These are phyloP conservation scores for Filosporella fistucella DNA, from an alignment of 495 filamentous ascomycete genomes.

Conservation along the genomic window DNA sequence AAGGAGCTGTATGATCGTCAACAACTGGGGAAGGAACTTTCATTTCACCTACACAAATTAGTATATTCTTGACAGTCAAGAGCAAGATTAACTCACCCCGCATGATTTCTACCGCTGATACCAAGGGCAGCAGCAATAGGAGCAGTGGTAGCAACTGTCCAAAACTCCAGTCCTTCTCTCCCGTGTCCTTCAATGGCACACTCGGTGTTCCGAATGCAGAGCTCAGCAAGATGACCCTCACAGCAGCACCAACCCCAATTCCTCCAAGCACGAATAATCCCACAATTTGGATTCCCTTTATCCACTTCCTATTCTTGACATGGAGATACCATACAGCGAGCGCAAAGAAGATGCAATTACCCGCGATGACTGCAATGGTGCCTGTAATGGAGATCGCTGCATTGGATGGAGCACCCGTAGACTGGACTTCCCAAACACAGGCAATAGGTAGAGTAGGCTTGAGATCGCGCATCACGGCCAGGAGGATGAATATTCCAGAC, in stretches of 20 bases:
- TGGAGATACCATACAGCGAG: slow-evolving; percentile 54
- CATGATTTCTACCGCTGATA: slow-evolving; percentile 49
- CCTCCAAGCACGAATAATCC: slow-evolving; percentile 43
- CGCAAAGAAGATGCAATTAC: slow-evolving; percentile 43
- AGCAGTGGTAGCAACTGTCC: slow-evolving; percentile 50
- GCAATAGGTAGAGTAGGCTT: slow-evolving; percentile 42
- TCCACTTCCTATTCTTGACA: slow-evolving; percentile 36
- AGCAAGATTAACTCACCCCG: slow-evolving; percentile 28
- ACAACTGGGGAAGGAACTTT: slow-evolving; percentile 33
- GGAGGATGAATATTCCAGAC: slow-evolving; percentile 45
- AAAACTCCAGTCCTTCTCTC: slow-evolving; percentile 54
- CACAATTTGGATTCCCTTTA: slow-evolving; percentile 38
- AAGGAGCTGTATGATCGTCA: slow-evolving; percentile 23
- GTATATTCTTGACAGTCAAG: neutral
- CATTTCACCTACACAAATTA: slow-evolving; percentile 28
- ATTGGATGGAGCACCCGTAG: slow-evolving; percentile 23
- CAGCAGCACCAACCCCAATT: slow-evolving; percentile 43
- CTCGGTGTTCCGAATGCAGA: slow-evolving; percentile 46
- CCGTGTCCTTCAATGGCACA: slow-evolving; percentile 35
- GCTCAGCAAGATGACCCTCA: slow-evolving; percentile 41
- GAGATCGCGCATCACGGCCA: slow-evolving; percentile 39
- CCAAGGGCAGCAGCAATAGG: slow-evolving; percentile 47
- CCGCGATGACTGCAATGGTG: slow-evolving; percentile 47
- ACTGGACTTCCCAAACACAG: slow-evolving; percentile 40
- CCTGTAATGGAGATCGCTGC: slow-evolving; percentile 38